phyloP scores from a whole-genome alignment of 345 rosid genomes.

The Combretum micranthum region DNA sequence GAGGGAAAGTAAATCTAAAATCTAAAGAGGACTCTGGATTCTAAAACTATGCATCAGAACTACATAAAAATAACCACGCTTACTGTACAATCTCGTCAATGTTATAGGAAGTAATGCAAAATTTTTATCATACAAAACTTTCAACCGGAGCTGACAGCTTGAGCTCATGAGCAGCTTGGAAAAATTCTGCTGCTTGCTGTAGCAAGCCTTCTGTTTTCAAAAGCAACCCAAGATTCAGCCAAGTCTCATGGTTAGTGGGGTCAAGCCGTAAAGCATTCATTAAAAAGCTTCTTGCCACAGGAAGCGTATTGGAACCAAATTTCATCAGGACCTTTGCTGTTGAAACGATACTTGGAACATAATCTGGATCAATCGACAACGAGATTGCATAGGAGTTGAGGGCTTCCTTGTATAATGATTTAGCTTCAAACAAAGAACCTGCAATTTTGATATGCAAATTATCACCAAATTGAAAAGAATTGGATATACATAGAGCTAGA shows the following conservation, averaged over 20 bases:
- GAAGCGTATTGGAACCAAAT: constrained; percentile 44
- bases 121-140: constrained; percentile 26
- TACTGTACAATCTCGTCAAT: too few relatives aligned
- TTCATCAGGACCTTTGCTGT: constrained; percentile 65
- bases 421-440: constrained; percentile 69
- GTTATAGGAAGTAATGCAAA: not conserved
- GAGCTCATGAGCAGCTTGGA: constrained; percentile 90
- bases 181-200: constrained; percentile 79
- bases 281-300: constrained; percentile 73
- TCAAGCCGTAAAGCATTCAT: constrained; percentile 77
- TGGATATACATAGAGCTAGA: too few relatives aligned
- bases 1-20: too few relatives aligned
- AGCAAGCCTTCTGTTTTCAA: constrained; percentile 72
- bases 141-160: constrained; percentile 68
- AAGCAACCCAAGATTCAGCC: constrained; percentile 78
- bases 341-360: constrained; percentile 75
- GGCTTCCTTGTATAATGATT: constrained; percentile 64
- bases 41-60: too few relatives aligned
- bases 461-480: not conserved
- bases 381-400: constrained; percentile 60
- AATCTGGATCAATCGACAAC: constrained; percentile 66
- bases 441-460: constrained; percentile 14
- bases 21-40: too few relatives aligned
- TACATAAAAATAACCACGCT: too few relatives aligned
- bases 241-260: constrained; percentile 68